Evolutionary conservation across 106 monocot genomes (phyloP).

Genomic region (Posidonia australis): DNA sequence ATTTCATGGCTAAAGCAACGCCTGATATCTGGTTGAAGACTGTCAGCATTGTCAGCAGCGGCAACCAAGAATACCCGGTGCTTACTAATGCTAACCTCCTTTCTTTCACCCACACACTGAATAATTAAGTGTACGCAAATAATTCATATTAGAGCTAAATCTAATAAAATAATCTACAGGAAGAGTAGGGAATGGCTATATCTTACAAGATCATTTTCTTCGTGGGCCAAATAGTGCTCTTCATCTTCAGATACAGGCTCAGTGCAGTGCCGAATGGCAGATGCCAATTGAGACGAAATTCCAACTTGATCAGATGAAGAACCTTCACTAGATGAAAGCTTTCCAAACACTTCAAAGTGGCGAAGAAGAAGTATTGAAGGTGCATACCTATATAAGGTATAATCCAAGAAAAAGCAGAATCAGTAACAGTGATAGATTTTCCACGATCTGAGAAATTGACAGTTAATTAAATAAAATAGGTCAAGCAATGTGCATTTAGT

Average conservation of each 20-base stretch:
- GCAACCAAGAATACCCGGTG: conserved; percentile 71
- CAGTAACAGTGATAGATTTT: no score
- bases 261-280: conserved; percentile 59
- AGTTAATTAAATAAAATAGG: no score
- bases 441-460: no score
- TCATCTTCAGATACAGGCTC: conserved; percentile 38
- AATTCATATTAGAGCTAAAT: background rate
- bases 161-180: background rate
- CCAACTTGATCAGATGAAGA: conserved; percentile 55
- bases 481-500: no score
- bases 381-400: conserved; percentile 41
- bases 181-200: background rate
- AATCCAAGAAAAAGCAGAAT: background rate
- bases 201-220: conserved; percentile 35
- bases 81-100: conserved; percentile 26
- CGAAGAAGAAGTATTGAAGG: conserved; percentile 85
- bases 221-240: conserved; percentile 10
- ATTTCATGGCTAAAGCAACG: conserved; percentile 94
- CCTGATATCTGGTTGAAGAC: conserved; percentile 47
- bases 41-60: conserved; percentile 56
- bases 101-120: conserved; percentile 44
- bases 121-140: background rate
- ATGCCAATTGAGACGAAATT: conserved; percentile 54
- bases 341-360: conserved; percentile 64
- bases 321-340: conserved; percentile 61